Evolutionary conservation across 352 stramenopile species (phyloP), one percentile per base, ranked within the genome.

Genomic region (Globisporangium cystogenes): DNA sequence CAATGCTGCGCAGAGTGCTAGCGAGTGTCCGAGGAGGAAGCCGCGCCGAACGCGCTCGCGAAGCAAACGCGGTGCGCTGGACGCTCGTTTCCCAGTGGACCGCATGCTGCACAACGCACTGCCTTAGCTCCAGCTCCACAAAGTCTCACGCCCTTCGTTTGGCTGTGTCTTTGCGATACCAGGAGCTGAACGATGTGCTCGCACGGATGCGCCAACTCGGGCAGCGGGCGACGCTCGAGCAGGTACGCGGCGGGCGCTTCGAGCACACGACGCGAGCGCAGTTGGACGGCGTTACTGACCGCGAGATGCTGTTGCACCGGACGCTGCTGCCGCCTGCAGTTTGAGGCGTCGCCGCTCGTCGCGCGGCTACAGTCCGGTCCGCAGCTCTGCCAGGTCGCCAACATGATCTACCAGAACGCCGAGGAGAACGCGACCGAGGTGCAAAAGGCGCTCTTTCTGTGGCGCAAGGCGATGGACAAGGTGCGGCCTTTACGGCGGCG

Each of bases 361-460:
- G 56, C 61, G 21, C 77, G 64, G 2, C 59, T 90, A 26, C 64
- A 65, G 48, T 75, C 59, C n/a, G 74, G 73, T n/a, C 55, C 68
- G 27, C 74, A 91, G 59, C 76, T 82, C 40, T 87, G 82, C 40
- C 75, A 77, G 3, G 57, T 94, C 16, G 84, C 74, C 49, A 90
- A 91, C 59, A 83, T 91, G 70, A 89, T 94, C 51, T 94, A 88
- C 70, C 77, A 76, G 57, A 94, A 94, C 47, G 66, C 77, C 2
- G 65, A 68, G 7, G 71, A 74, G 33, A 86, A 85, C 27, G 51
- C 69, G 2, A 59, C 67, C 43, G 80, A 91, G 54, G 64, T 86
- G 26, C 67, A 89, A 42, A 93, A 91, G 58, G 76, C 83, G 46
- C 61, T 89, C 37, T 75, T 83, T 29, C 60, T 92, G 7, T 94